phyloP scores from a whole-genome alignment of 192 early-diverging fungal species.

The Coemansia sp. region DNA sequence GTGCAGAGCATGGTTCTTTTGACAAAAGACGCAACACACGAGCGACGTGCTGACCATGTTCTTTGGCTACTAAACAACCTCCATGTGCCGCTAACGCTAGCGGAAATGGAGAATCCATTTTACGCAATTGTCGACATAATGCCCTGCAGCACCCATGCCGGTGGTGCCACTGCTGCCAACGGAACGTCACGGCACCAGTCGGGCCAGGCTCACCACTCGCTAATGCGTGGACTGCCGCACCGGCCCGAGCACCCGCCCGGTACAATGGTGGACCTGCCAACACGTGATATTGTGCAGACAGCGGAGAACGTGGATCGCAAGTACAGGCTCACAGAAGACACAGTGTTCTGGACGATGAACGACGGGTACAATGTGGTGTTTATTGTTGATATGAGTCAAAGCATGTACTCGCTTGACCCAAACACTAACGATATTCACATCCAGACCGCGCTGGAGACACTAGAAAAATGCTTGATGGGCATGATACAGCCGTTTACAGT shows the following conservation, averaged over 20 bases:
- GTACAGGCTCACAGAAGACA: conserved; percentile 54
- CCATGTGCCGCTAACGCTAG: conserved; percentile 40
- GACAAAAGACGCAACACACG: conserved; percentile 20
- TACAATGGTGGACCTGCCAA: conserved; percentile 5
- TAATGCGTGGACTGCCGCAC: conserved; percentile 15
- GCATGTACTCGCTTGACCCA: conserved; percentile 57
- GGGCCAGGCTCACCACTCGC: conserved; percentile 8
- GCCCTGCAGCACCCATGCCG: neutral
- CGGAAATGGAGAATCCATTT: conserved; percentile 35
- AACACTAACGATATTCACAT: conserved; percentile 47
- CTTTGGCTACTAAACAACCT: conserved; percentile 52
- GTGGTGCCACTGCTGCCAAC: neutral
- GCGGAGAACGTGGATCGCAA: conserved; percentile 42
- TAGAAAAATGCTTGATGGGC: conserved; percentile 55
- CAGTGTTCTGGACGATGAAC: conserved; percentile 47
- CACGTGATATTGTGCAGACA: conserved; percentile 17
- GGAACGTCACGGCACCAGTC: conserved; percentile 15
- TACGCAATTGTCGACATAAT: conserved; percentile 42
- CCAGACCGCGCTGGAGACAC: conserved; percentile 47
- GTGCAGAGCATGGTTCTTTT: conserved; percentile 39
- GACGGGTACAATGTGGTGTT: conserved; percentile 54
- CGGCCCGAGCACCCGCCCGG: conserved; percentile 15
- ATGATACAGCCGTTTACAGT: conserved; percentile 49
- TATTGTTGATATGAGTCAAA: conserved; percentile 55
- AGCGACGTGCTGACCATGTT: conserved; percentile 44